Percentiles rank a stretch among this genome's conserved stretches.
These are phyloP conservation scores for Hygrocybe coccinea DNA, from an alignment of 768 basidiomycete genomes.

Conservation along the genomic window DNA sequence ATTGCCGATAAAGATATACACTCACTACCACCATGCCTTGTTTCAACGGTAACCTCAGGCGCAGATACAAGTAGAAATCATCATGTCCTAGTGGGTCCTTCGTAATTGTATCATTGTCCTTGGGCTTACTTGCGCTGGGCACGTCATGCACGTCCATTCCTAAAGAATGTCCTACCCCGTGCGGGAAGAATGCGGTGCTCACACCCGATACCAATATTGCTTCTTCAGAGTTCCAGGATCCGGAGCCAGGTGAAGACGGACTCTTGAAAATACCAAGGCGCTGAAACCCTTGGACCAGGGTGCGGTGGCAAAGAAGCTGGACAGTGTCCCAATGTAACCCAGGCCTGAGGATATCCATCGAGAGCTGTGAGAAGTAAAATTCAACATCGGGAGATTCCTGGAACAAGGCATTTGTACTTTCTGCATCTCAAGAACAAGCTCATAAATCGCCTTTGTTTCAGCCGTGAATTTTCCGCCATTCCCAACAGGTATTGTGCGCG, in stretches of 20 bases:
- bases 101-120: slow-evolving; percentile 46
- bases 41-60: slow-evolving; percentile 69
- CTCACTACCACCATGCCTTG: slow-evolving; percentile 82
- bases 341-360: slow-evolving; percentile 64
- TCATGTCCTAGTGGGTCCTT: slow-evolving; percentile 42
- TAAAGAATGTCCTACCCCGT: slow-evolving; percentile 86
- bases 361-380: slow-evolving; percentile 39
- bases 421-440: slow-evolving; percentile 89
- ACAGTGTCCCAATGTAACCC: slow-evolving; percentile 89
- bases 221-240: slow-evolving; percentile 57
- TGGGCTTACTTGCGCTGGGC: slow-evolving; percentile 75
- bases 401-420: slow-evolving; percentile 40
- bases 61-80: slow-evolving; percentile 73
- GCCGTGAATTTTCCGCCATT: slow-evolving; percentile 86
- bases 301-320: slow-evolving; percentile 77
- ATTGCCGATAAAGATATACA: slow-evolving; percentile 16
- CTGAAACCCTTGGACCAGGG: slow-evolving; percentile 79
- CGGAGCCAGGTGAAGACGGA: slow-evolving; percentile 43
- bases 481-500: slow-evolving; percentile 87
- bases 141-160: slow-evolving; percentile 96
- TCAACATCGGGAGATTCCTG: background rate
- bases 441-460: slow-evolving; percentile 78
- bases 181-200: slow-evolving; percentile 87
- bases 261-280: slow-evolving; percentile 78
- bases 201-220: slow-evolving; percentile 73